These are phyloP conservation scores for Volvox reticuliferus DNA, from an alignment of 139 green algal genomes.

Conservation along the genomic window DNA sequence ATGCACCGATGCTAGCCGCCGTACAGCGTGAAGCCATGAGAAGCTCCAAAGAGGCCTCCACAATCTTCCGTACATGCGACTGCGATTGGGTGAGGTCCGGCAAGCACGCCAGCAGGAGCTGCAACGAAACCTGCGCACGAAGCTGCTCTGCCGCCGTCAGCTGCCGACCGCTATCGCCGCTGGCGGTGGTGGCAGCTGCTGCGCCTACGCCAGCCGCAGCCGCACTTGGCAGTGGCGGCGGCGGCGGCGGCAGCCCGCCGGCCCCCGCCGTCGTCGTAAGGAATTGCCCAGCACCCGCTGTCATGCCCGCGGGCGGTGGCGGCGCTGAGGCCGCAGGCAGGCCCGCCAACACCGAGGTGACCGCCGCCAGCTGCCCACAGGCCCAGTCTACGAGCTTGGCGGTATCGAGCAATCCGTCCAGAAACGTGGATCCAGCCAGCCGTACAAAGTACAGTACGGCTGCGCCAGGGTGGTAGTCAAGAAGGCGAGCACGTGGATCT, in stretches of 20 bases:
- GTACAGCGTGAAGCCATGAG: neutral
- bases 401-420: slow-evolving; percentile 24
- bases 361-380: slow-evolving; percentile 1
- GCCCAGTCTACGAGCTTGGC: slow-evolving; percentile 36
- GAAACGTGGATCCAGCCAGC: slow-evolving; percentile 23
- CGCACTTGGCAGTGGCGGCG: too few species aligned
- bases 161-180: neutral
- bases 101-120: slow-evolving; percentile 16
- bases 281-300: neutral
- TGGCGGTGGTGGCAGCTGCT: neutral
- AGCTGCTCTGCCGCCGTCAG: slow-evolving; percentile 21
- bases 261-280: neutral
- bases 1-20: neutral
- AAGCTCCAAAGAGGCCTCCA: neutral
- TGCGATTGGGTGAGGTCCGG: slow-evolving; percentile 26
- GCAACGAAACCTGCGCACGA: slow-evolving; percentile 12
- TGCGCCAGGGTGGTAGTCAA: slow-evolving; percentile 10
- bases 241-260: neutral
- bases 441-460: slow-evolving; percentile 13
- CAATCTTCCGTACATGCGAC: slow-evolving; percentile 33
- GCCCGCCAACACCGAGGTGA: neutral
- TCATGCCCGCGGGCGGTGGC: neutral
- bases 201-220: neutral
- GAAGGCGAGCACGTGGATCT: slow-evolving; percentile 26
- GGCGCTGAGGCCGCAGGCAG: neutral